phyloP scores from a whole-genome alignment of 495 filamentous ascomycete genomes.

The Neurospora sp. region DNA sequence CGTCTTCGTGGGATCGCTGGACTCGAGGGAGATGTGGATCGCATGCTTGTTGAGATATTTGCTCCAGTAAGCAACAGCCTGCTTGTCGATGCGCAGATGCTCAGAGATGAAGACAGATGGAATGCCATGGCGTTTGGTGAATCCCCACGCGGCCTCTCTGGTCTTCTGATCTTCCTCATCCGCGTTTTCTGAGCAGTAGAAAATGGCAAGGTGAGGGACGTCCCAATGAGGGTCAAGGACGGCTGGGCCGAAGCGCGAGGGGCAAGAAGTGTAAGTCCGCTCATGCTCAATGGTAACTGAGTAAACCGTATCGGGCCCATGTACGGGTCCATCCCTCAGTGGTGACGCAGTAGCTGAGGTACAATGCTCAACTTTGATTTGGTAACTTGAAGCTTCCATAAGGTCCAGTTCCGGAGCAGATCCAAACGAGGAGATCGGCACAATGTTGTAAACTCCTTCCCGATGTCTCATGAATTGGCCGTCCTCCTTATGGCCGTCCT shows the following conservation, averaged over 20 bases:
- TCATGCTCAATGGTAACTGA: conserved; percentile 51
- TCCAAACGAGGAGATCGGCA: conserved; percentile 63
- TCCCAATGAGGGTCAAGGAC: conserved; percentile 45
- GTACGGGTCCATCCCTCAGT: not conserved
- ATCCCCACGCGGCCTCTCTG: conserved; percentile 43
- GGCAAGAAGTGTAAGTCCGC: conserved; percentile 25
- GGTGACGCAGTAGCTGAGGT: conserved; percentile 30
- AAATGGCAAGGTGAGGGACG: conserved; percentile 59
- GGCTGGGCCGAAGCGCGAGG: conserved; percentile 13
- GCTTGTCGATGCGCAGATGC: conserved; percentile 40
- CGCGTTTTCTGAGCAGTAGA: conserved; percentile 53
- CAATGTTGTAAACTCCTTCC: conserved; percentile 51
- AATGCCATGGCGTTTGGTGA: conserved; percentile 55
- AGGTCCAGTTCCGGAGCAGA: conserved; percentile 61
- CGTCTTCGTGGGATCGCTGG: conserved; percentile 40
- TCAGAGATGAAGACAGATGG: conserved; percentile 61
- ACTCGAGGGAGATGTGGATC: conserved; percentile 62
- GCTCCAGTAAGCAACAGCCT: conserved; percentile 12
- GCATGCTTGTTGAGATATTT: conserved; percentile 22
- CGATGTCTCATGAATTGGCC: conserved; percentile 10
- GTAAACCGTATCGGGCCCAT: conserved; percentile 10
- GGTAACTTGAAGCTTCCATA: conserved; percentile 54
- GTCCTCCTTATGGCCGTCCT: conserved; percentile 11
- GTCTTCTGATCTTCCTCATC: conserved; percentile 36
- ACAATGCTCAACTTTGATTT: conserved; percentile 68